A percentile compares a stretch with the other conserved stretches of the same genome.
Evolutionary conservation across 352 stramenopile genomes (phyloP).

Genomic region (Chrysophaeum taylorii): DNA sequence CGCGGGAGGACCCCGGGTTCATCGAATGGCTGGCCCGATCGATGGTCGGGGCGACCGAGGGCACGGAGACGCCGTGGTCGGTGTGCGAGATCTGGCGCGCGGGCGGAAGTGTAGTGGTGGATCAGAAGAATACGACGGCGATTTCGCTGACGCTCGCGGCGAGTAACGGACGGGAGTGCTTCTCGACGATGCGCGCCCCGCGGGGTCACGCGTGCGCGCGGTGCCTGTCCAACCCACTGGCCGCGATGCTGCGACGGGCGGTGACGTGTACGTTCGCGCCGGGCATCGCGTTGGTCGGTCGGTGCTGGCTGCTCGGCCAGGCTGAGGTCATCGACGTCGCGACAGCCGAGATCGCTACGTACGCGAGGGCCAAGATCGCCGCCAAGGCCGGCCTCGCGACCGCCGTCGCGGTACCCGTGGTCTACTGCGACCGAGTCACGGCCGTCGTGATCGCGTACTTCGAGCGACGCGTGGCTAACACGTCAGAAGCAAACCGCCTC

Average conservation of each 20-base stretch:
- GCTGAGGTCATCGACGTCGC: neutral
- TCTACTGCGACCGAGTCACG: neutral
- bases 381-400: neutral
- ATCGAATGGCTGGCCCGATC: neutral
- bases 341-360: neutral
- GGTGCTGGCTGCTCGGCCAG: neutral
- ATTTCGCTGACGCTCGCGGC: neutral
- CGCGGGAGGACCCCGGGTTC: neutral
- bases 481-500: neutral
- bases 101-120: neutral
- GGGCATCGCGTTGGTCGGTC: neutral
- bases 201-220: neutral
- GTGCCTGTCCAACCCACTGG: neutral
- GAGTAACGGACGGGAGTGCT: neutral
- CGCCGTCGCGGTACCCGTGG: neutral
- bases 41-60: neutral
- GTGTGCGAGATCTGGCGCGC: constrained; percentile 4
- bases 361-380: neutral
- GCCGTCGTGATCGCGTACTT: neutral
- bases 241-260: neutral
- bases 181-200: neutral
- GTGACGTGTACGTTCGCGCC: neutral
- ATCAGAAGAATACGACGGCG: neutral
- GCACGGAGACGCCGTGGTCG: neutral
- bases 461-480: neutral